These are phyloP conservation scores for Talaromyces rugulosus DNA, from an alignment of 2,329 filamentous ascomycete genomes.

Conservation along the genomic window DNA sequence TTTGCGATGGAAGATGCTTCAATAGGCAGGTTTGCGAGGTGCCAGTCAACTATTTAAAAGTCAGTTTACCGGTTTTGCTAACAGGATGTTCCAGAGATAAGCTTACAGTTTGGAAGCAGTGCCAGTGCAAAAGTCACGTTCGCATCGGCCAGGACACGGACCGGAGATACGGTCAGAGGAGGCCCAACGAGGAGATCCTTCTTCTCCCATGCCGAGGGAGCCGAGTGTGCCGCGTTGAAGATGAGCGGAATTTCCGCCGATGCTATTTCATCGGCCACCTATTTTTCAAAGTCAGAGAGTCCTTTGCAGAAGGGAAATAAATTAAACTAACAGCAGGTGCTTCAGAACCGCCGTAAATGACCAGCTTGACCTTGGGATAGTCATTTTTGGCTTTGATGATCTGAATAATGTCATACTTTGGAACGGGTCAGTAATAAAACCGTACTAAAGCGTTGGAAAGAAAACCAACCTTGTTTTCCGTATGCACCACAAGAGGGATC, in stretches of 20 bases:
- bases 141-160: constrained; percentile 37
- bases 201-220: constrained; percentile 31
- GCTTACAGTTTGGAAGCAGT: constrained; percentile 10
- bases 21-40: constrained; percentile 35
- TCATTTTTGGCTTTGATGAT: constrained; percentile 24
- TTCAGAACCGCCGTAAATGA: constrained; percentile 39
- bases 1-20: constrained; percentile 17
- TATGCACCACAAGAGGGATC: constrained; percentile 41
- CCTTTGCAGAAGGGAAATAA: not conserved
- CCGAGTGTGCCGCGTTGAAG: constrained; percentile 36
- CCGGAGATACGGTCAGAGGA: constrained; percentile 38
- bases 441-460: not conserved
- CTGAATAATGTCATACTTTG: constrained; percentile 38
- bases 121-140: constrained; percentile 25
- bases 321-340: constrained; percentile 23
- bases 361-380: constrained; percentile 7
- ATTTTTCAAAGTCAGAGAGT: not conserved
- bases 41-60: constrained; percentile 24
- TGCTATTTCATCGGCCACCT: constrained; percentile 39
- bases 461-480: constrained; percentile 24
- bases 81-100: not conserved
- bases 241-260: constrained; percentile 41
- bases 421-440: not conserved
- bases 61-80: not conserved
- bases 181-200: constrained; percentile 39